Evolutionary conservation across 805 yeast genomes (phyloP), one percentile per base, ranked within the genome.

Genomic region (Starmerella stigmatis): DNA sequence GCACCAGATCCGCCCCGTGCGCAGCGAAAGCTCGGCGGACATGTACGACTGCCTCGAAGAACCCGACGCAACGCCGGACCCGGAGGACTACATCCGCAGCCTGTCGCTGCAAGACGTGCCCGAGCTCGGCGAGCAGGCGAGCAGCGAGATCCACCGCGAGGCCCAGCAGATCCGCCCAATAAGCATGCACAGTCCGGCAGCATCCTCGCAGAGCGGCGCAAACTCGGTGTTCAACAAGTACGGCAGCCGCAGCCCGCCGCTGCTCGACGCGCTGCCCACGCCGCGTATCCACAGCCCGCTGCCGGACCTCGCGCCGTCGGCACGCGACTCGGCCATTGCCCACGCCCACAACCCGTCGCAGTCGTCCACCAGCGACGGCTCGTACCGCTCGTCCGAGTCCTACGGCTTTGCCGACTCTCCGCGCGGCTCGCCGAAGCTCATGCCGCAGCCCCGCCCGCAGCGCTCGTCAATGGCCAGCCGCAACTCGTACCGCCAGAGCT

Each of bases 191-290:
- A 20, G 36, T 22, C 27, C 39, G 17, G 7, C 32, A 4, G 41
- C 16, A 17, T 20, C 33, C 26, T 21, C 19, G 19, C 32, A n/a
- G 8, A 19, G 16, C 11, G 26, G n/a, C 19, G 16, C 25, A 13
- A 33, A 26, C 16, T 38, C 33, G 12, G 6, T 21, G 7, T 21
- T n/a, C n/a, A n/a, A 28, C 19, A 28, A 28, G 20, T 9, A 16
- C 28, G 29, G 28, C 8, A 27, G 45, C 35, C 32, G 38, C 29
- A 42, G 45, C 32, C 47, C 34, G 2, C 33, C 52, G 8, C 32
- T 50, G 37, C 45, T 50, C 13, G 48, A 44, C 28, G 33, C 50
- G 8, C 47, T 50, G 12, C 53, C 53, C 1, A 44, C 49, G 20
- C 51, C 53, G 6, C 35, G 47, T 1, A 35, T 31, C 5, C 32